Evolutionary conservation across 2,329 filamentous ascomycete species (phyloP).

Genomic region (Erysiphe pulchra): DNA sequence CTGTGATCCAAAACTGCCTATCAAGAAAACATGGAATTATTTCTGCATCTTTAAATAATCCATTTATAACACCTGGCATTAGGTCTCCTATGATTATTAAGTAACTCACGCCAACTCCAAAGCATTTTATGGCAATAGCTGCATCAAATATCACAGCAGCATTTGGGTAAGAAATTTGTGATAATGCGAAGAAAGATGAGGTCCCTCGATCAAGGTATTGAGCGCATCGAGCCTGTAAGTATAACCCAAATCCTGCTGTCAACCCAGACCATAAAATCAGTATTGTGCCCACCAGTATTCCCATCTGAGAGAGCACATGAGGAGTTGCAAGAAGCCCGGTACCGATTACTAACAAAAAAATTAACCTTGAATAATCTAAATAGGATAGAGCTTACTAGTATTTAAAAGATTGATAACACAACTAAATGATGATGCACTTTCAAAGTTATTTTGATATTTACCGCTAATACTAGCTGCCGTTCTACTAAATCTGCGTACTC

Average conservation of each 20-base stretch:
- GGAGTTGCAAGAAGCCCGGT: constrained; percentile 83
- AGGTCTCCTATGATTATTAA: constrained; percentile 96
- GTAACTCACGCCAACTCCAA: constrained; percentile 90
- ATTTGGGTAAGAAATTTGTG: constrained; percentile 89
- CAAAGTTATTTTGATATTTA: too few relatives aligned
- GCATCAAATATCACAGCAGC: constrained; percentile 86
- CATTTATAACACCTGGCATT: constrained; percentile 81
- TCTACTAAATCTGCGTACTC: too few relatives aligned
- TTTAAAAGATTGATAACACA: constrained; percentile 91
- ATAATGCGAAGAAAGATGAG: constrained; percentile 87
- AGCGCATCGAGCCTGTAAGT: constrained; percentile 80
- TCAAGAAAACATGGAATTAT: constrained; percentile 55
- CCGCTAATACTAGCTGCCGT: too few relatives aligned
- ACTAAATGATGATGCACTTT: constrained; percentile 52
- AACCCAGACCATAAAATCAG: constrained; percentile 81
- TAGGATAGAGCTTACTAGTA: constrained; percentile 39
- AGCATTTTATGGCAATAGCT: constrained; percentile 93
- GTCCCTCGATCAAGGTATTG: constrained; percentile 75
- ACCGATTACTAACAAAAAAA: constrained; percentile 42
- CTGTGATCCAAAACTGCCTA: constrained; percentile 91
- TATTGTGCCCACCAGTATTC: constrained; percentile 58
- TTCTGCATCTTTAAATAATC: constrained; percentile 41
- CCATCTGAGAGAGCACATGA: constrained; percentile 87
- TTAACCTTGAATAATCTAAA: background rate
- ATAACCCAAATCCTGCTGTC: constrained; percentile 76